Evolutionary conservation across 305 asterid genomes (phyloP).

Genomic region (Andrographis paniculata): DNA sequence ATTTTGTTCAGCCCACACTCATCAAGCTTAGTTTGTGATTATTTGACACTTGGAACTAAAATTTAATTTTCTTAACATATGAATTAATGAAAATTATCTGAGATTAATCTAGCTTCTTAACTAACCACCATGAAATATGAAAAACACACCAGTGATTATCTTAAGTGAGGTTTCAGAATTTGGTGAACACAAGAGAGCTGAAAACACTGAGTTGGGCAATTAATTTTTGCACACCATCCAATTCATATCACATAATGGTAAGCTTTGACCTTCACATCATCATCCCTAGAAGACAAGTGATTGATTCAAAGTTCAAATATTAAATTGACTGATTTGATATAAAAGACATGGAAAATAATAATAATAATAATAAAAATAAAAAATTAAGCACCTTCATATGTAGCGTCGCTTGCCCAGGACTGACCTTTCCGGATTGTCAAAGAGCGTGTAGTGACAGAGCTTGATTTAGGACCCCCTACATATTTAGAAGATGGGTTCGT

Average conservation of each 20-base stretch:
- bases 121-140: constrained; percentile 9
- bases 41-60: no score
- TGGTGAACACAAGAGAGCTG: background rate
- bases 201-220: constrained; percentile 5
- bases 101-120: constrained; percentile 2
- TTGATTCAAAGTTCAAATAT: constrained; percentile 11
- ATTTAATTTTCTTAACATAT: no score
- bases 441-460: constrained; percentile 53
- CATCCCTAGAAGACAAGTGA: constrained; percentile 4
- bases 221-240: background rate
- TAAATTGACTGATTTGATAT: constrained; percentile 4
- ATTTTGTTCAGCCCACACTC: no score
- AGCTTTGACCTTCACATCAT: constrained; percentile 4
- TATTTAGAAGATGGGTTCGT: constrained; percentile 53
- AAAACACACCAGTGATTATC: background rate
- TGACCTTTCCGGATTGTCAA: constrained; percentile 66
- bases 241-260: constrained; percentile 3
- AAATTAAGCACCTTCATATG: constrained; percentile 68
- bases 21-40: no score
- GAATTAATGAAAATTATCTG: background rate
- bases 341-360: no score
- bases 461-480: constrained; percentile 54
- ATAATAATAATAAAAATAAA: no score
- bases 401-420: constrained; percentile 48
- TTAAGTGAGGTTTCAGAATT: constrained; percentile 1